A percentile compares a stretch with the other conserved stretches of the same genome.
These are phyloP conservation scores for Saussurea involucrata DNA, from an alignment of 129 eudicot genomes.

Conservation along the genomic window DNA sequence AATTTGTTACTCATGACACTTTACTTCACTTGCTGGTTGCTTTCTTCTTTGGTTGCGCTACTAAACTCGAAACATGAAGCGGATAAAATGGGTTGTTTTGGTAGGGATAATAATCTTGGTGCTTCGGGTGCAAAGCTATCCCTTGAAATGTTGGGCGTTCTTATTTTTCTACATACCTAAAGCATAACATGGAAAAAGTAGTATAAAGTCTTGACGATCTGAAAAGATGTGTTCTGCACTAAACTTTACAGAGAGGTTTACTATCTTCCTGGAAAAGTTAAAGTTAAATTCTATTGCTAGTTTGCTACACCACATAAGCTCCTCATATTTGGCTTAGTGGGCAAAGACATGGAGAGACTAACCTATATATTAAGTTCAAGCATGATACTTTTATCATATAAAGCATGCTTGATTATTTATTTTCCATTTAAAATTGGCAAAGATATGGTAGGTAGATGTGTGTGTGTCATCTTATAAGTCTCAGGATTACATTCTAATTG, in stretches of 20 bases:
- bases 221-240: not conserved
- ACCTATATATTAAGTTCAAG: not conserved
- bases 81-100: not conserved
- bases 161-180: not conserved
- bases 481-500: not conserved
- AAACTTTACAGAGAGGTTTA: not conserved
- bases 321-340: not conserved
- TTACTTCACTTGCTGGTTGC: not conserved
- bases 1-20: not conserved
- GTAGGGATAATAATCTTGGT: not conserved
- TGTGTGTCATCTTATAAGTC: not conserved
- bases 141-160: not conserved
- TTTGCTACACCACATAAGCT: not conserved
- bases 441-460: not conserved
- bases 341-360: not conserved
- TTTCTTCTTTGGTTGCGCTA: not conserved
- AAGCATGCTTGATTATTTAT: not conserved
- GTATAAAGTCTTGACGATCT: not conserved
- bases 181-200: not conserved
- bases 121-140: not conserved
- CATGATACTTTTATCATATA: not conserved
- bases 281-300: not conserved
- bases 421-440: not conserved
- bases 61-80: not conserved
- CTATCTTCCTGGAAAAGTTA: not conserved